phyloP scores from a whole-genome alignment of 1,284 basidiomycete species.

The Meira miltonrushii region DNA sequence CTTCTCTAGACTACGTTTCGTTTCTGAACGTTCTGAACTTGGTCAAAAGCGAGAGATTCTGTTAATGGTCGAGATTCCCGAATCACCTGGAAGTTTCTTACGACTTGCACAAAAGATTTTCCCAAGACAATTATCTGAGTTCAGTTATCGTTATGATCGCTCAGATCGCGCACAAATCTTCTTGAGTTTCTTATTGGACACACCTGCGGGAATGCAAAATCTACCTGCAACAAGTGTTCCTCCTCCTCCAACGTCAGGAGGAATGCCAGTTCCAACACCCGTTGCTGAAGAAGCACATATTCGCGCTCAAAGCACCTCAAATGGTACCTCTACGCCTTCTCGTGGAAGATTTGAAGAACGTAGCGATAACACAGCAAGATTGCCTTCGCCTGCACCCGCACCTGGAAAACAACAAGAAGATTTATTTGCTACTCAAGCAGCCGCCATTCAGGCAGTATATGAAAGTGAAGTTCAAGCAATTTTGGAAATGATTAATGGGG shows the following conservation, averaged over 20 bases:
- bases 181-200: conserved; percentile 75
- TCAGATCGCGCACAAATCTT: conserved; percentile 69
- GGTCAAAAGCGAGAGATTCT: conserved; percentile 92
- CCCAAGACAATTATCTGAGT: conserved; percentile 91
- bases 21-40: conserved; percentile 92
- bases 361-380: conserved; percentile 5
- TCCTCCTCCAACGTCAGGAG: not conserved
- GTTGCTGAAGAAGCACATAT: not conserved
- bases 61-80: conserved; percentile 86
- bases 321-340: not conserved
- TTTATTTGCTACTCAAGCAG: not conserved
- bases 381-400: not conserved
- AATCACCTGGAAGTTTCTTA: conserved; percentile 70
- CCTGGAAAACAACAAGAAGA: not conserved
- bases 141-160: conserved; percentile 74
- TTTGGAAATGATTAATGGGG: conserved; percentile 59
- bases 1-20: conserved; percentile 90
- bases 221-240: not conserved
- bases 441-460: not conserved
- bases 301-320: not conserved
- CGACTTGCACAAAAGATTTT: conserved; percentile 79
- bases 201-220: not conserved
- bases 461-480: conserved; percentile 29
- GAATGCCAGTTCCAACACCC: not conserved
- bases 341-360: not conserved